Percentiles rank a stretch among this genome's conserved stretches.
Evolutionary conservation across 306 rosid species (phyloP).

Genomic region (Fagus sylvatica): DNA sequence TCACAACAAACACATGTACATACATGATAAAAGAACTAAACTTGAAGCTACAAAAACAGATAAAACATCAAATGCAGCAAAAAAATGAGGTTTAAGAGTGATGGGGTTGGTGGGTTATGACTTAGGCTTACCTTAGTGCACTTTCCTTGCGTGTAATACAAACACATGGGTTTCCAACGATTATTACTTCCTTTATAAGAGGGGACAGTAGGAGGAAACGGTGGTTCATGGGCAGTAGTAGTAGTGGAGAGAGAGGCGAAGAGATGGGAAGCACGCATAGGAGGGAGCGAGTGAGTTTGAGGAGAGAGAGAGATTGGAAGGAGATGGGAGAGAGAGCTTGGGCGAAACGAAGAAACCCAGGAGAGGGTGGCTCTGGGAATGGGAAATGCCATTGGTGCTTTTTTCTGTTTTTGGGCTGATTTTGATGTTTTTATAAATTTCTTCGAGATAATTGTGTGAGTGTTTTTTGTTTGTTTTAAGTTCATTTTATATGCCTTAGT

Average conservation of each 20-base stretch:
- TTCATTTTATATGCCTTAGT: too few species aligned
- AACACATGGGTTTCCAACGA: slow-evolving; percentile 77
- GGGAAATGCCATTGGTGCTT: slow-evolving; percentile 40
- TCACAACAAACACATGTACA: not conserved
- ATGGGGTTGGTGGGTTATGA: slow-evolving; percentile 6
- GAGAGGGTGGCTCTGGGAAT: slow-evolving; percentile 39
- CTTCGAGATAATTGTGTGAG: too few species aligned
- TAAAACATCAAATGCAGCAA: not conserved
- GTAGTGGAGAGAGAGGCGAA: slow-evolving; percentile 44
- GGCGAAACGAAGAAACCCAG: slow-evolving; percentile 32
- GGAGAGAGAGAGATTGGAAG: slow-evolving; percentile 15
- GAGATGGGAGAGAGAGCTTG: slow-evolving; percentile 33
- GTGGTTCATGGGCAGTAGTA: slow-evolving; percentile 29
- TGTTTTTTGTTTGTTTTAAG: too few species aligned
- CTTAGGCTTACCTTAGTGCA: slow-evolving; percentile 66
- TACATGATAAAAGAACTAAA: not conserved
- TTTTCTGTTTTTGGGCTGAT: not conserved
- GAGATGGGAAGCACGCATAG: slow-evolving; percentile 32
- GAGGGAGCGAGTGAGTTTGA: slow-evolving; percentile 19
- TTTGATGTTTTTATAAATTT: not conserved
- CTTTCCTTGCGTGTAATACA: slow-evolving; percentile 84
- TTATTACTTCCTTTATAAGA: slow-evolving; percentile 17
- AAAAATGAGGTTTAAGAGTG: slow-evolving; percentile 2
- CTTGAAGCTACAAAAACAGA: not conserved
- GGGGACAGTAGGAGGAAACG: slow-evolving; percentile 22